Base-by-base conservation (phyloP, 148 eudicot genomes). In the Cornus kousa region DNA sequence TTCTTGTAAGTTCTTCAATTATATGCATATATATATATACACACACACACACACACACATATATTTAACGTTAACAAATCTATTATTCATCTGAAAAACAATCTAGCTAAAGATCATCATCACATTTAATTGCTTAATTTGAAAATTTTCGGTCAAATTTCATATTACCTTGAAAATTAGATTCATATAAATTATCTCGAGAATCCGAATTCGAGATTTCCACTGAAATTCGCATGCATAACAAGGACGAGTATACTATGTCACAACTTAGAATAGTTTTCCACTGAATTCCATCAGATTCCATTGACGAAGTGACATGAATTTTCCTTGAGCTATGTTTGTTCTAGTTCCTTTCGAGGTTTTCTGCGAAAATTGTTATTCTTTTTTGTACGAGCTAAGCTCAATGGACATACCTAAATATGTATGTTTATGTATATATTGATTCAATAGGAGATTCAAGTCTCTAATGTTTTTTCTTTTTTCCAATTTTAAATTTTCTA, bases 1-100 rank as follows among this genome's bases (percentile, higher is more conserved):
- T 35, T 46, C 39, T 0, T 66, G 79, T 77, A 77, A 75, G 73
- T 68, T 50, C 66, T 43, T 53, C 48, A 19, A 62, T 62, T 53
- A 57, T 57, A 57, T 57, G 20, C 2, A 57, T 16, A 57, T 57
- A 57, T 57, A 14, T 57, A 14, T 57, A 14, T 57, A 14, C 14
- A 57, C 0, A 7, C n/a, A n/a, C n/a, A n/a, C n/a, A n/a, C n/a
- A n/a, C n/a, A 14, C 14, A 57, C 0, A 7, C 20, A n/a, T 62
- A 62, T 7, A 62, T 62, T 19, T 62, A n/a, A 62, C 23, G 7
- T 19, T 60, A 13, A 62, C 20, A 5, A 43, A 62, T 20, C 66
- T 62, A 62, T 13, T 57, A 13, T 13, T 57, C 62, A 2, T 57
- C 62, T 57, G 62, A 57, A 57, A 57, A 19, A 13, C 62, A 1